Evolutionary conservation across 2,329 filamentous ascomycete species (phyloP), one percentile per base, ranked within the genome.

Genomic region (Cytospora mali): DNA sequence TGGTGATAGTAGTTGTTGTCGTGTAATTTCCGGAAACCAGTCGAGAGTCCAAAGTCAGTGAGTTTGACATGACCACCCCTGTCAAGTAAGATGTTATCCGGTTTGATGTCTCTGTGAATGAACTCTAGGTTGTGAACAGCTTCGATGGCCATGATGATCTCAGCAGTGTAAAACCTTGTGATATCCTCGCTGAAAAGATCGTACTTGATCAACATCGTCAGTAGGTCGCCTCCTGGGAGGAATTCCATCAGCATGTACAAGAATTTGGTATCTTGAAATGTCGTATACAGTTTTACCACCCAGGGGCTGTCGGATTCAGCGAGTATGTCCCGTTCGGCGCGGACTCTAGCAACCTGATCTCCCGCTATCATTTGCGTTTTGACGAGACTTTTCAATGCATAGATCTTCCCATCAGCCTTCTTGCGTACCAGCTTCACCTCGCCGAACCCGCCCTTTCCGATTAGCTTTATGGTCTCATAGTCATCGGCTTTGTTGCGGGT

Each of bases 201-300:
- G 70, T 92, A 92, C 77, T 92, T 92, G 78, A 92, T 92, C 66
- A 93, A 79, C 88, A 92, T 92, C 6, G 89, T 92, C 90, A 92
- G 92, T 71, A 93, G 75, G 78, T 92, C 90, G 75, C 89, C 90
- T 75, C 90, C 89, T 21, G 90, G 90, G 71, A 92, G 80, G 76
- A 92, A 92, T 74, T 92, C 90, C 89, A 93, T 92, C 66, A 92
- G 80, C 81, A 93, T 87, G 76, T 92, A 92, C 29, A 93, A 79
- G 76, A 91, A 92, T 18, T 88, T 88, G 52, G 80, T 80, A 72
- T 93, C 90, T 74, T 93, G 89, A 78, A 92, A 93, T 0, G 90
- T 92, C 16, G 89, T 91, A 75, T 90, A 89, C 61, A 93, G 81
- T 77, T 91, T 92, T 66, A 92, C 89, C 21, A 92, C 85, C 89